Evolutionary conservation across 768 basidiomycete species (phyloP), one percentile per base, ranked within the genome.

Genomic region (Russula sp.): DNA sequence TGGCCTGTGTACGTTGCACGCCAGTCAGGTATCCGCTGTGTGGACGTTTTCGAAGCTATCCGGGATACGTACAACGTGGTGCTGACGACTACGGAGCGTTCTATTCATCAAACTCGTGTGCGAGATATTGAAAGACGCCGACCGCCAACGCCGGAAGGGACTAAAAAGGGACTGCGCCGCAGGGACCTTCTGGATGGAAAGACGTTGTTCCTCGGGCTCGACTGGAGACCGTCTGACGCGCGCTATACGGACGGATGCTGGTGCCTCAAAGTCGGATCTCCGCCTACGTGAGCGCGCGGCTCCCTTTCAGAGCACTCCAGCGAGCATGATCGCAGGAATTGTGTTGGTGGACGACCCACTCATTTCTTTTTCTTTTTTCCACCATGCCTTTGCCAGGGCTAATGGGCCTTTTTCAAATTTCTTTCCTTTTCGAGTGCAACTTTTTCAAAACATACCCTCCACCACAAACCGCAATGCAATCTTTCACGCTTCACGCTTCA

Each of bases 21-120:
- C 42, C 56, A 74, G 24, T 72, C 72, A 48, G 80, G 81, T 14
- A 75, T 87, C 61, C 74, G 80, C 16, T 81, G 84, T 68, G 77
- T 81, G 26, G 86, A 88, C 57, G 79, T 89, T 38, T 85, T 87
- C 70, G 72, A 79, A 59, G 81, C 79, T 11, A 85, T 89, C 30
- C 80, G 83, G 69, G 77, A 81, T 49, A 73, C 78, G 6, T 83
- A 80, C 64, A 72, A 79, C 53, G 72, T 75, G 42, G 76, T 75
- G 9, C 73, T 88, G 71, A 79, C 80, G 1, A 68, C 69, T 26
- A 75, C 78, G 38, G 84, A 87, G 36, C 76, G 75, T 49, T 59
- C 70, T 48, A 71, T 71, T 34, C 40, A 69, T 69, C 59, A 67
- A 64, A 18, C 46, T 55, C 68, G 69, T 36, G 66, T 67, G 57